These are phyloP conservation scores for Phytophthora tentaculata DNA, from an alignment of 352 stramenopile genomes.

Conservation along the genomic window DNA sequence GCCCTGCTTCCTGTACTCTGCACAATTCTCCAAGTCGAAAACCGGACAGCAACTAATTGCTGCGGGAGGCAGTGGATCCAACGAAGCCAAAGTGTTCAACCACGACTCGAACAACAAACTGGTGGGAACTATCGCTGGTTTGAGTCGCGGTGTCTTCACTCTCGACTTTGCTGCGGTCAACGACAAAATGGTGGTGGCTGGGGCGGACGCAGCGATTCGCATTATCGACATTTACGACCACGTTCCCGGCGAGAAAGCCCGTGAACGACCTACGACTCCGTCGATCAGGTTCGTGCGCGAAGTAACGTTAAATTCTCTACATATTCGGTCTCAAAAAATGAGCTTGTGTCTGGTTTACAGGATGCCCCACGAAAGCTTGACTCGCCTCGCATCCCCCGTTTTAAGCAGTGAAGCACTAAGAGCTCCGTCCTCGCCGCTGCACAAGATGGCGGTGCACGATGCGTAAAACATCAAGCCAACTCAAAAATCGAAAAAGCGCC, in stretches of 20 bases:
- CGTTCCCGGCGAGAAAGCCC: constrained; percentile 65
- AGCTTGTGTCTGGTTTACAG: constrained; percentile 16
- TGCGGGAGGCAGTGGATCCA: constrained; percentile 87
- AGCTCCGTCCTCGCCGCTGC: constrained; percentile 57
- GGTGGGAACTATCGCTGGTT: constrained; percentile 83
- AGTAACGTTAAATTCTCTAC: neutral
- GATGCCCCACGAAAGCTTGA: constrained; percentile 51
- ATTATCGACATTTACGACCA: constrained; percentile 91
- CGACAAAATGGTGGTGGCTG: constrained; percentile 87
- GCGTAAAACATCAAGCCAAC: neutral
- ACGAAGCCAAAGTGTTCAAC: constrained; percentile 93
- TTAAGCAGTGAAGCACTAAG: constrained; percentile 31
- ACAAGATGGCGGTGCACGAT: constrained; percentile 52
- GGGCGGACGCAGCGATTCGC: constrained; percentile 85
- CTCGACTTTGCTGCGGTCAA: constrained; percentile 79
- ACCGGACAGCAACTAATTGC: constrained; percentile 73
- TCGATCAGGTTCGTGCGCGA: constrained; percentile 60
- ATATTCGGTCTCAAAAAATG: neutral
- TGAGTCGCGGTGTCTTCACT: constrained; percentile 86
- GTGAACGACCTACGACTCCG: constrained; percentile 72
- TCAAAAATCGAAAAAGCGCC: too few species aligned
- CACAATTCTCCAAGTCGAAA: constrained; percentile 84
- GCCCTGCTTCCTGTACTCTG: constrained; percentile 90
- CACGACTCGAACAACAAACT: constrained; percentile 70
- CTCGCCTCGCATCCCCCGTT: constrained; percentile 41